A percentile compares a stretch with the other conserved stretches of the same genome.
These are phyloP conservation scores for Suhomyces xylopsoci DNA, from an alignment of 805 yeast genomes.

Conservation along the genomic window DNA sequence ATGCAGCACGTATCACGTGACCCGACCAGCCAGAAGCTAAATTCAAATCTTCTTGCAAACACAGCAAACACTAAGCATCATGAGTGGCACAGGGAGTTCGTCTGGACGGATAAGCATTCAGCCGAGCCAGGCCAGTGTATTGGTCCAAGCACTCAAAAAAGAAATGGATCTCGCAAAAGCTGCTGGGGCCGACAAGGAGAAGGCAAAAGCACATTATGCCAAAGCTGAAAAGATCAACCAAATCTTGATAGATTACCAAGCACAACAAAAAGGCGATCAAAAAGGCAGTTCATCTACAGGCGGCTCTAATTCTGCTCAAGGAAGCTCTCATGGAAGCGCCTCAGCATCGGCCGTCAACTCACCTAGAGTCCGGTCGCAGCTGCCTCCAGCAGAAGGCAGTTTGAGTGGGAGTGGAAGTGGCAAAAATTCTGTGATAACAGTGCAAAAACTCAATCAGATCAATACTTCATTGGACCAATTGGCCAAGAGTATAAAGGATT, in stretches of 20 bases:
- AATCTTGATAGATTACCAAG: slow-evolving; percentile 21
- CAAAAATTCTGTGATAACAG: slow-evolving; percentile 8
- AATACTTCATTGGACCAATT: slow-evolving; percentile 19
- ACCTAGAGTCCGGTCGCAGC: slow-evolving; percentile 2
- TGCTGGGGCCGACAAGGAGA: slow-evolving; percentile 16
- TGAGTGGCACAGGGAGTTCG: background rate
- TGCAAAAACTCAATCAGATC: slow-evolving; percentile 23
- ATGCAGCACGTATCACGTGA: background rate
- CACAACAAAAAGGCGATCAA: slow-evolving; percentile 18
- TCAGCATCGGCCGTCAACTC: slow-evolving; percentile 1
- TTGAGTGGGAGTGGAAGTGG: background rate
- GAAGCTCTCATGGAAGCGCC: background rate
- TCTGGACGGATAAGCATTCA: slow-evolving; percentile 8
- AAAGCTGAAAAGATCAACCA: slow-evolving; percentile 26
- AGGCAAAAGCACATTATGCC: slow-evolving; percentile 22
- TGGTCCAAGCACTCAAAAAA: slow-evolving; percentile 23
- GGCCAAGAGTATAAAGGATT: slow-evolving; percentile 18
- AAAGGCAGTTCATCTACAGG: background rate
- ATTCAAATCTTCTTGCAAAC: background rate
- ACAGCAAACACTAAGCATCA: background rate
- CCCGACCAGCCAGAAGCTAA: background rate
- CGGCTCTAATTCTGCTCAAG: background rate
- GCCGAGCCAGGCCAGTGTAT: slow-evolving; percentile 24
- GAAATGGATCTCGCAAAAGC: slow-evolving; percentile 25
- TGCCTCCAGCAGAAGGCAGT: slow-evolving; percentile 2